phyloP scores from a whole-genome alignment of 2,329 filamentous ascomycete species.

The Sporothrix curviconia region DNA sequence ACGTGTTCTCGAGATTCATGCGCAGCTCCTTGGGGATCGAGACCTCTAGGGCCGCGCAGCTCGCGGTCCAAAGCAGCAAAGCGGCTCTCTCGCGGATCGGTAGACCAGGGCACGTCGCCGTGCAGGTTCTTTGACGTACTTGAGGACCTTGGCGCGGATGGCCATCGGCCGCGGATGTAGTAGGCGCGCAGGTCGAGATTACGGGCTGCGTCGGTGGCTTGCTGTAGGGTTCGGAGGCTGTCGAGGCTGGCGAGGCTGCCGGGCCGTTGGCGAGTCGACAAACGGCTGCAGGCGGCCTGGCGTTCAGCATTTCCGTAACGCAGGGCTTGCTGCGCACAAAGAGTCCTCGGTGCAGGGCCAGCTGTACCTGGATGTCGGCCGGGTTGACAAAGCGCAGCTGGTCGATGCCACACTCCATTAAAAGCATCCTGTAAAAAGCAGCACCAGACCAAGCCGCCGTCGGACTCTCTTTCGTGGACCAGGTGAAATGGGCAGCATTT shows the following conservation, averaged over 20 bases:
- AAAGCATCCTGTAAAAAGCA: constrained; percentile 13
- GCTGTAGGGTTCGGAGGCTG: too few relatives aligned
- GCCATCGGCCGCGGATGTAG: constrained; percentile 15
- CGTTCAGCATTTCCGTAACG: constrained; percentile 12
- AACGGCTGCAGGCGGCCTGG: constrained; percentile 10
- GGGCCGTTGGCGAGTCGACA: background rate
- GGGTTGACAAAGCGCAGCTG: constrained; percentile 16
- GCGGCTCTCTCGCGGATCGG: constrained; percentile 2
- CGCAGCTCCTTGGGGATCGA: constrained; percentile 1
- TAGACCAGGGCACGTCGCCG: constrained; percentile 14
- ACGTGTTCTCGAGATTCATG: constrained; percentile 9
- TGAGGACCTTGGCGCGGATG: constrained; percentile 10
- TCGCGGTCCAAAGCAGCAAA: constrained; percentile 7
- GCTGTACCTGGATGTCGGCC: constrained; percentile 14
- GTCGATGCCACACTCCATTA: constrained; percentile 16
- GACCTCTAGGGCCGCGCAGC: constrained; percentile 6
- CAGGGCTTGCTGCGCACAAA: constrained; percentile 12
- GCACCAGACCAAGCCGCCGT: constrained; percentile 13
- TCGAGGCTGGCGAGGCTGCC: too few relatives aligned
- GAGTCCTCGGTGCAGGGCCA: constrained; percentile 13
- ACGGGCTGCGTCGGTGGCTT: background rate
- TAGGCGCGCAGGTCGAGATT: constrained; percentile 11
- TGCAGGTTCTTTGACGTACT: constrained; percentile 15
- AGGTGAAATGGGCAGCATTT: constrained; percentile 1
- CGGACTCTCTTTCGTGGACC: constrained; percentile 12